Base-by-base conservation (phyloP, 768 basidiomycete genomes). In the Grammothele lineata region DNA sequence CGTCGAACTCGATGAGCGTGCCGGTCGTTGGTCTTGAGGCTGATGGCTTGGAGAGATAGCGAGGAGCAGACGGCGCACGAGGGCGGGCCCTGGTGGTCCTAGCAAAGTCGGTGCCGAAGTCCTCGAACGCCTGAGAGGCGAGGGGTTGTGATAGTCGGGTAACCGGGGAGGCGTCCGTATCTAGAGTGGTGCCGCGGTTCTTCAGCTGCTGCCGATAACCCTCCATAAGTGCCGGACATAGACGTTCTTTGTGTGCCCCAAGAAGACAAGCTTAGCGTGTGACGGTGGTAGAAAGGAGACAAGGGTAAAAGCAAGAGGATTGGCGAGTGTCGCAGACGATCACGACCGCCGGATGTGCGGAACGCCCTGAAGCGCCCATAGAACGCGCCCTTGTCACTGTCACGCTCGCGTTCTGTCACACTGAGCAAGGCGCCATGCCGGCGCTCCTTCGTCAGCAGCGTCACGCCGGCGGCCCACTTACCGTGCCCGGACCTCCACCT, bases 31-130 rank as follows among this genome's bases (percentile, higher is more conserved):
- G n/a, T 32, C 35, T 22, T 43, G 25, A 46, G 23, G 22, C n/a
- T 23, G 21, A 9, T 14, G 39, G 38, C 5, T 15, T 44, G 41
- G 27, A 14, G 30, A 4, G 21, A 18, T 14, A 23, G 23, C 36
- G 44, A 9, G 49, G 32, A 11, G 39, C 2, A n/a, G 30, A 30
- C 2, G 45, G 37, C 26, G 37, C 19, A 12, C 43, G 37, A 35
- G 43, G 40, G 7, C 15, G 43, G 26, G n/a, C 17, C 27, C 26
- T 36, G 42, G 1, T 30, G 8, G 35, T 19, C 35, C 18, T 15
- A 1, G 11, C 37, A 26, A 59, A 62, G 43, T 53, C 56, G 42
- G 56, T 62, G 8, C 58, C 56, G 12, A 55, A 39, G 41, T 59
- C 58, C n/a, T 55, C 55, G 34, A 49, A 57, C 1, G 34, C 40